A percentile compares a stretch with the other conserved stretches of the same genome.
phyloP scores from a whole-genome alignment of 2,329 filamentous ascomycete species.

The Scedosporium aurantiacum region DNA sequence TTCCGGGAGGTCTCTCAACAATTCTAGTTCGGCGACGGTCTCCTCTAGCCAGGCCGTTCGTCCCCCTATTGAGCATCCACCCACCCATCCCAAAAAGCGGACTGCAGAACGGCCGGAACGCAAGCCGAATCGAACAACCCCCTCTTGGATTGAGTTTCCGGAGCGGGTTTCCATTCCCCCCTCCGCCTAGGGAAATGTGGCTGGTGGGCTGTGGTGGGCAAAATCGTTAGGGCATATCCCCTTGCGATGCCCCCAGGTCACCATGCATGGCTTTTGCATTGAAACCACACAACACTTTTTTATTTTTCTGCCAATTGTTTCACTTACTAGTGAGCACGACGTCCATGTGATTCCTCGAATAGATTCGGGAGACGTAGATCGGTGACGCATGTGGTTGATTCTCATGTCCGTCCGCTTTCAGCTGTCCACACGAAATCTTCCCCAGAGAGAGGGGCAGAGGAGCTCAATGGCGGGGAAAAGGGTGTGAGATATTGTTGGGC shows the following conservation, averaged over 20 bases:
- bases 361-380: background rate
- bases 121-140: background rate
- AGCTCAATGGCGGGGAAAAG: background rate
- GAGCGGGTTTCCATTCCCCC: background rate
- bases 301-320: background rate
- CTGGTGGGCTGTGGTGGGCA: too few species aligned
- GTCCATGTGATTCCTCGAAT: background rate
- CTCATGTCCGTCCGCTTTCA: too few species aligned
- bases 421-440: too few species aligned
- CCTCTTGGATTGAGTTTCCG: background rate
- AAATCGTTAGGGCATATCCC: background rate
- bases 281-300: background rate
- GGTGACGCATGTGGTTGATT: background rate
- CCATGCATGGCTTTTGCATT: background rate
- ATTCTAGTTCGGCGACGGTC: background rate
- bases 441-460: background rate
- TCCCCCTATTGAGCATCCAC: background rate
- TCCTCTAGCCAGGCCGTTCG: background rate
- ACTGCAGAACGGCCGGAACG: background rate
- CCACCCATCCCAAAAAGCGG: background rate
- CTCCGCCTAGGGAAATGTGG: too few species aligned
- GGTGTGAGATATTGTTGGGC: background rate
- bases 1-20: background rate
- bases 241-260: background rate
- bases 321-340: background rate